Base-by-base conservation (phyloP, 1,139 yeast genomes). In the Kodamaea arcana region DNA sequence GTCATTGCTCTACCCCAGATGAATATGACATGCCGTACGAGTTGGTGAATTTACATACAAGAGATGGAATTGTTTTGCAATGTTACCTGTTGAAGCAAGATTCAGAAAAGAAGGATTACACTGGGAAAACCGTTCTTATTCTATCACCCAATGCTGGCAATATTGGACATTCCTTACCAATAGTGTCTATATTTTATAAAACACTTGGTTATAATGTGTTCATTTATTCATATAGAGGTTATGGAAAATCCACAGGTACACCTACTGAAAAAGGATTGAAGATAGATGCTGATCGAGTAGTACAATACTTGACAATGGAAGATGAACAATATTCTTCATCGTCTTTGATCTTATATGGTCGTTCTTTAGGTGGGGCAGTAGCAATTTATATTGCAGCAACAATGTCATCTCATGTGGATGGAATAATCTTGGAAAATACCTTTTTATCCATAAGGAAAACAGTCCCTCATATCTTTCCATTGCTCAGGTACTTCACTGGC, bases 101-200 rank as follows among this genome's bases (percentile, higher is more conserved):
- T 46, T 46, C 56, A 3, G 51, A 51, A 11, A 48, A 60, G 4
- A 50, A 67, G 1, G 44, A 51, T 9, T 79, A 81, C 40, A 56
- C 68, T 23, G 71, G 76, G 46, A 82, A 83, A 43, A 90, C 98
- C 0, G 72, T 92, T 7, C 54, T 94, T 31, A 72, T 92, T 22
- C 69, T 88, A 37, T 82, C 88, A 29, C 98, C 98, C 3, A 92
- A 92, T 60, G 98, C 97, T 2, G 98, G 98, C 4, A 92, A 94
- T 56, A 92, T 92, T 38, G 98, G 98, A 24, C 92, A 87, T 54
- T 82, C 88, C 15, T 65, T 92, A 35, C 97, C 97, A 1, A 75
- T 88, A 6, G 95, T 85, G 1, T 72, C 81, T 35, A 62, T 83
- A 12, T 80, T 92, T 45, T 85, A 78, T 58, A 63, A 70, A 37